Percentiles rank a stretch among this genome's conserved stretches.
phyloP scores from a whole-genome alignment of 2,329 filamentous ascomycete genomes.

The Corinectria fuckeliana region DNA sequence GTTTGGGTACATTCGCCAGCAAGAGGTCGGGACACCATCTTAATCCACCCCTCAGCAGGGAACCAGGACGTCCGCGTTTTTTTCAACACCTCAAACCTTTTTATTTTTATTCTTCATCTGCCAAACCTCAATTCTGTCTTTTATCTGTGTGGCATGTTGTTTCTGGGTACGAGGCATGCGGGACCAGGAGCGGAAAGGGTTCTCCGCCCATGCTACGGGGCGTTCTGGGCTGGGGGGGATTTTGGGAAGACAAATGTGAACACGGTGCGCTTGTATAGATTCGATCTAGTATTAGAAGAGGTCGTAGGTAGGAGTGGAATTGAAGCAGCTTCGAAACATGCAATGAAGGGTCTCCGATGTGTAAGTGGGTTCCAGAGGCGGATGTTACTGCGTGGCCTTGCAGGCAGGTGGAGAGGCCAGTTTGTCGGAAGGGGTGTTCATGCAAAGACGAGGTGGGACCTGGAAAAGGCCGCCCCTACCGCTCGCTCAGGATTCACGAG shows the following conservation, averaged over 20 bases:
- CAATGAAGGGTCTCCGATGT: background rate
- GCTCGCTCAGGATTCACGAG: background rate
- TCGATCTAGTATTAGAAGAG: constrained; percentile 40
- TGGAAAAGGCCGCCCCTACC: background rate
- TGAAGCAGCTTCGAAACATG: constrained; percentile 32
- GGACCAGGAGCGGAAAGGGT: constrained; percentile 34
- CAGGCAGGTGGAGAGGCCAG: background rate
- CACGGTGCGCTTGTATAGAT: constrained; percentile 41
- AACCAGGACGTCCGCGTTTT: constrained; percentile 29
- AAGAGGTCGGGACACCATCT: constrained; percentile 31
- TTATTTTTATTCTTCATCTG: constrained; percentile 7
- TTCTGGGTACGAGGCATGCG: constrained; percentile 40
- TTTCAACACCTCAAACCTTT: constrained; percentile 15
- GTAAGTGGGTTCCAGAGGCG: background rate
- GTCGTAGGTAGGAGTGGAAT: constrained; percentile 38
- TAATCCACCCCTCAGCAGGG: constrained; percentile 32
- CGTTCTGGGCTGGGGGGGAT: constrained; percentile 36
- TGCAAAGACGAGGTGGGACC: background rate
- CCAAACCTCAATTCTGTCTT: constrained; percentile 17
- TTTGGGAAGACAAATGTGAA: constrained; percentile 41
- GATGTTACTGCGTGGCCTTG: constrained; percentile 9
- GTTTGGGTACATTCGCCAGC: constrained; percentile 38
- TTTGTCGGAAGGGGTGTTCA: constrained; percentile 1
- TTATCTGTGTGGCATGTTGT: constrained; percentile 37
- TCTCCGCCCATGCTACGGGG: constrained; percentile 40